Evolutionary conservation across 2,329 filamentous ascomycete species (phyloP), one percentile per base, ranked within the genome.

Genomic region (Teratosphaeria nubilosa): DNA sequence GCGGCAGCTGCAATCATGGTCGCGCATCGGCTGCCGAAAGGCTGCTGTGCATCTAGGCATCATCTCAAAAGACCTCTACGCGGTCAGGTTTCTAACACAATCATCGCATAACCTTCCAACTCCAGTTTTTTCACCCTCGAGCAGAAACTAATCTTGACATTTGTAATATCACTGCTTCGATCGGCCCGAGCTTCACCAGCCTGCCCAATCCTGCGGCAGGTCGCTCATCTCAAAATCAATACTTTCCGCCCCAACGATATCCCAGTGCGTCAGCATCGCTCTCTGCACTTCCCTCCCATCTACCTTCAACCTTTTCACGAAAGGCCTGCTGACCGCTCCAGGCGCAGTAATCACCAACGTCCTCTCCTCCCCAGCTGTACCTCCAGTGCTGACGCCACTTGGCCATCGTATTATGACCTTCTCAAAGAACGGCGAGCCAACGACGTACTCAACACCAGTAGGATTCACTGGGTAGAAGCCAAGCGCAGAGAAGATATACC

Each of bases 391-490:
- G 2, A 65, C 68, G 1, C 72, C 72, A 20, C 63, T 61, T 0
- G 76, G 75, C 10, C 77, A 61, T 5, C 67, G 64, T 27, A 79
- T 68, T 3, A 68, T 69, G 3, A 78, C 70, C 56, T 72, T 72
- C 64, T 78, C 76, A 56, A 79, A 79, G 56, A 78, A 76, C 0
- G 77, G 77, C 6, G 75, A 68, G 0, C 75, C 76, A 14, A 78
- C 67, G 4, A 78, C 65, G 62, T 79, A 79, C 59, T 77, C 73
- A 41, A 77, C 75, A 5, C 71, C 68, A 1, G 76, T 75, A 0
- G 77, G 71, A 58, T 78, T 76, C 45, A 78, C 69, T 0, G 77
- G 77, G 59, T 78, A 79, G 63, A 79, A 78, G 0, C 76, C 77
- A 10, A 79, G 62, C 4, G 76, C 74, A 0, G 75, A 77, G 57